These are phyloP conservation scores for Epipyxis sp. DNA, from an alignment of 108 stramenopile genomes.

Conservation along the genomic window DNA sequence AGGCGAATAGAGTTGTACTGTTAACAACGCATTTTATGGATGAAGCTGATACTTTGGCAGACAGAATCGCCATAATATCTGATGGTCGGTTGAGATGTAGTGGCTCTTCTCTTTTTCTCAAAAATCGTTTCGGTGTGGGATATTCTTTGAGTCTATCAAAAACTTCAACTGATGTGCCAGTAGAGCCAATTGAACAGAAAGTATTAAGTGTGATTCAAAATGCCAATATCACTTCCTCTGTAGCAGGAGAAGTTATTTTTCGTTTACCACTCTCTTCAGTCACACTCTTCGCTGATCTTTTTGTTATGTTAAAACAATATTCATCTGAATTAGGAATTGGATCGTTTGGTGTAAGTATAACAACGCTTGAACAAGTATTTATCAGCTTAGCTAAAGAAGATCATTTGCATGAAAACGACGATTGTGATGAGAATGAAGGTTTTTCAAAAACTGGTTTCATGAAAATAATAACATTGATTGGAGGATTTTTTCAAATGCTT, in stretches of 20 bases:
- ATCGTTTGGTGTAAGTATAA: conserved; percentile 85
- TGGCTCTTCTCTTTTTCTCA: conserved; percentile 77
- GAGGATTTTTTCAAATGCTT: too few relatives aligned
- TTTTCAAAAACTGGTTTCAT: too few relatives aligned
- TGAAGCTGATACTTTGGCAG: conserved; percentile 80
- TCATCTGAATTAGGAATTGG: conserved; percentile 55
- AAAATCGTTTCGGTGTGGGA: conserved; percentile 83
- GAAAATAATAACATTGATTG: too few relatives aligned
- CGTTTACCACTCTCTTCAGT: neutral
- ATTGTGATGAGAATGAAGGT: too few relatives aligned
- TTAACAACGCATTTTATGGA: conserved; percentile 73
- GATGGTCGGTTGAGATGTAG: conserved; percentile 58
- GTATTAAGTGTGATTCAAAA: neutral
- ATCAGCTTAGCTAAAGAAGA: conserved; percentile 41
- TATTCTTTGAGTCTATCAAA: conserved; percentile 58
- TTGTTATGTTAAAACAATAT: conserved; percentile 68
- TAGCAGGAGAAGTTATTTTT: conserved; percentile 27
- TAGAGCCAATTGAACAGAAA: neutral
- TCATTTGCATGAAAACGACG: too few relatives aligned
- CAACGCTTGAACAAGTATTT: conserved; percentile 93
- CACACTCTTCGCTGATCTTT: conserved; percentile 54
- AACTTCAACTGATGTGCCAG: neutral
- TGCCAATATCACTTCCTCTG: neutral
- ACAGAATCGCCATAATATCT: conserved; percentile 70
- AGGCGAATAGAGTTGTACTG: conserved; percentile 60